Percentiles rank a stretch among this genome's conserved stretches.
These are phyloP conservation scores for Xylariaceae sp. DNA, from an alignment of 2,329 filamentous ascomycete genomes.

Conservation along the genomic window DNA sequence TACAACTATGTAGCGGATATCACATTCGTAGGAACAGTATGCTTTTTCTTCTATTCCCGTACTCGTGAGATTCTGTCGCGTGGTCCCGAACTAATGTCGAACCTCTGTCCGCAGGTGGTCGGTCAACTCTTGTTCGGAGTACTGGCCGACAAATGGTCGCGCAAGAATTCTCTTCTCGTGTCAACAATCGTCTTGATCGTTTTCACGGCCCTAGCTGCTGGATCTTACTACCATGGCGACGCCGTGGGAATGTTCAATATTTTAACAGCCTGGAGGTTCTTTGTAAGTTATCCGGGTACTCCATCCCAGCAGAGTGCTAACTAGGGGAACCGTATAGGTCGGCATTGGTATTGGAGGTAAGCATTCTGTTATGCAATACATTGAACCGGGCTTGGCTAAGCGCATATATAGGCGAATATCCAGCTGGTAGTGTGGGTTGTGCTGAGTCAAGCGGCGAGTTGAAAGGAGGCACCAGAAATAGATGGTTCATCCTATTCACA, in stretches of 20 bases:
- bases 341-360: constrained; percentile 76
- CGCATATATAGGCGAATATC: constrained; percentile 63
- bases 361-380: constrained; percentile 27
- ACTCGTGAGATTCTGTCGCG: background rate
- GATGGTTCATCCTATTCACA: constrained; percentile 90
- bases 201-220: constrained; percentile 79
- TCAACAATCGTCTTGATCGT: constrained; percentile 84
- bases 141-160: constrained; percentile 80
- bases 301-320: constrained; percentile 11
- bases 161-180: constrained; percentile 77
- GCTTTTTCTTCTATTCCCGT: constrained; percentile 2
- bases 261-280: constrained; percentile 82
- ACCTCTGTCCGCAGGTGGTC: constrained; percentile 53
- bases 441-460: constrained; percentile 85
- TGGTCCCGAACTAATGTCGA: background rate
- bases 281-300: constrained; percentile 52
- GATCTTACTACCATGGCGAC: constrained; percentile 73
- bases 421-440: constrained; percentile 79
- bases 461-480: constrained; percentile 77
- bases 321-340: constrained; percentile 41
- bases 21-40: constrained; percentile 75
- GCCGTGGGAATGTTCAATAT: constrained; percentile 74
- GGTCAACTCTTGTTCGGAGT: constrained; percentile 83
- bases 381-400: constrained; percentile 12
- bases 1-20: constrained; percentile 78